Percentiles rank a stretch among this genome's conserved stretches.
Evolutionary conservation across 345 rosid species (phyloP).

Genomic region (Eutrema yunnanense): DNA sequence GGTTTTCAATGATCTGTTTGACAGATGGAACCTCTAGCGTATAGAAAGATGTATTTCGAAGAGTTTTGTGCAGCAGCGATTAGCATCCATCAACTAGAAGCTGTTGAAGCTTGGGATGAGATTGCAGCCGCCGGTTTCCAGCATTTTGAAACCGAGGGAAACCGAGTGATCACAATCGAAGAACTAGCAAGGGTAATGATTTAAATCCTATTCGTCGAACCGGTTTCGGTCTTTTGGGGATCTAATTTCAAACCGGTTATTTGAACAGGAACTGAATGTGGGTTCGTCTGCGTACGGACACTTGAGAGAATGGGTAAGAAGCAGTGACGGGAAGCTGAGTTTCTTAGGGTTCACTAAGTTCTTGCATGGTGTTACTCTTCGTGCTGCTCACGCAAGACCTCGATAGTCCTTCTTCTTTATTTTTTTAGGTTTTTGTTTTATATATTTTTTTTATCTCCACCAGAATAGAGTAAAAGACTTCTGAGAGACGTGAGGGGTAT

Average conservation of each 20-base stretch:
- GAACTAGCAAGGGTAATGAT: constrained; percentile 60
- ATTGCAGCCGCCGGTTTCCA: constrained; percentile 57
- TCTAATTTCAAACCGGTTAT: not conserved
- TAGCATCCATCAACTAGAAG: constrained; percentile 68
- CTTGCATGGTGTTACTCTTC: constrained; percentile 77
- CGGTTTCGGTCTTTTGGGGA: not conserved
- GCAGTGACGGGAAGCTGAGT: constrained; percentile 80
- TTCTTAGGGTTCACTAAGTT: constrained; percentile 72
- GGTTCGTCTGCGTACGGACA: constrained; percentile 74
- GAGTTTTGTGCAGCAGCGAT: constrained; percentile 90
- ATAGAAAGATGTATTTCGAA: constrained; percentile 71
- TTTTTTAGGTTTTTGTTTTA: not conserved
- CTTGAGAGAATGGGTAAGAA: constrained; percentile 77
- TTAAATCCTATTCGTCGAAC: not conserved
- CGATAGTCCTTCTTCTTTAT: constrained; percentile 36
- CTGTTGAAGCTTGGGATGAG: constrained; percentile 70
- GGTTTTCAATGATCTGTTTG: not conserved
- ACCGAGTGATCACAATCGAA: constrained; percentile 62
- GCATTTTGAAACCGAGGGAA: constrained; percentile 71
- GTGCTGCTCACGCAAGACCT: constrained; percentile 71
- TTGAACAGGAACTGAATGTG: constrained; percentile 64
- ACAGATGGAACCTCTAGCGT: constrained; percentile 70
- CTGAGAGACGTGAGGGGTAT: constrained; percentile 11
- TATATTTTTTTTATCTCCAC: not conserved
- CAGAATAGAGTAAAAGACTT: constrained; percentile 15